phyloP scores from a whole-genome alignment of 495 filamentous ascomycete species.

The Aspergillus taichungensis region DNA sequence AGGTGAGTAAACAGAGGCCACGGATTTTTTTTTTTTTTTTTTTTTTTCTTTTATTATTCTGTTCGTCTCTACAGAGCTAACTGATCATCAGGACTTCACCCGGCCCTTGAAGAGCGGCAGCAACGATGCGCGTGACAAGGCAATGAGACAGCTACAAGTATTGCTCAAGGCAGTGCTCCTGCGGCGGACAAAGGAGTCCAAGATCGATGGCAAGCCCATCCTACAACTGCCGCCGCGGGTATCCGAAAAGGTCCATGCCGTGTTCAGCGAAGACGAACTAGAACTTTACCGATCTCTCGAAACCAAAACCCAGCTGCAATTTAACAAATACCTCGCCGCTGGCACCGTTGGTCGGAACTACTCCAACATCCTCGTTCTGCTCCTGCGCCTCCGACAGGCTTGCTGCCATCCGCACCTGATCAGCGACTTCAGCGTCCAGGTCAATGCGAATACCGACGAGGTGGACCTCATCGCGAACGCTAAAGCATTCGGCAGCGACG shows the following conservation, averaged over 20 bases:
- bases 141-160: constrained; percentile 66
- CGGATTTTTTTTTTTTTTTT: not conserved
- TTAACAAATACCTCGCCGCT: constrained; percentile 69
- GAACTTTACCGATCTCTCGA: constrained; percentile 68
- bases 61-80: constrained; percentile 1
- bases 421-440: constrained; percentile 53
- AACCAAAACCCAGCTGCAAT: constrained; percentile 51
- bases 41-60: no score
- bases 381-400: constrained; percentile 77
- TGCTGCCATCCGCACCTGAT: constrained; percentile 94
- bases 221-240: constrained; percentile 63
- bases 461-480: constrained; percentile 63
- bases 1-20: constrained; percentile 25
- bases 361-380: constrained; percentile 71
- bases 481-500: constrained; percentile 46
- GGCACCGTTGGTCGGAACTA: constrained; percentile 73
- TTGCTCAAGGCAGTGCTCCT: constrained; percentile 79
- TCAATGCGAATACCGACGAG: constrained; percentile 42
- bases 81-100: constrained; percentile 33
- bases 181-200: constrained; percentile 73
- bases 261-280: constrained; percentile 67
- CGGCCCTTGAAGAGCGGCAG: constrained; percentile 40
- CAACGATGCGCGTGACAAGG: constrained; percentile 26
- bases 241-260: constrained; percentile 54
- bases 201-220: constrained; percentile 81